Evolutionary conservation across 1,284 basidiomycete genomes (phyloP), one percentile per base, ranked within the genome.

Genomic region (Cutaneotrichosporon sp.): DNA sequence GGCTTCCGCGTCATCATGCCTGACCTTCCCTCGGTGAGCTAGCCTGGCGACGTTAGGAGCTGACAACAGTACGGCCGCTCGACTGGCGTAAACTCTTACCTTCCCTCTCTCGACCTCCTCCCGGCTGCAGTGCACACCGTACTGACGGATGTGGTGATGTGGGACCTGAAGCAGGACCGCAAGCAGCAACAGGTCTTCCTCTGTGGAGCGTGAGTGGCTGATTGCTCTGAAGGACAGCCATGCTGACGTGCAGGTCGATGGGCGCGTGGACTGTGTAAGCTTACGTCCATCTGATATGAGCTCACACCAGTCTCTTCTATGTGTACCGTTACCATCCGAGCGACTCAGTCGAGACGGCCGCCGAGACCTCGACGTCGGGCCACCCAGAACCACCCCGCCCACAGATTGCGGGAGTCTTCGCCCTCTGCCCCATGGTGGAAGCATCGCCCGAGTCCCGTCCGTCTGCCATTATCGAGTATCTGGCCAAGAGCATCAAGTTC

Each of bases 1-100:
- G 84, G 83, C 0, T 84, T 84, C 70, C 74, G 84, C 30, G 75
- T 84, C 34, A 81, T 85, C 64, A 73, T 81, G 7, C 80, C 83
- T 21, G 84, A 85, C 68, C 70, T 85, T 42, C 83, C 84, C 2
- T 80, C 78, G 13, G 83, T 83, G 60, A 38, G 47, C 31, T 32
- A 5, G 31, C 14, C n/a, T 4, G 34, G 32, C 65, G 21, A 11
- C 18, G 5, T 16, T 5, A n/a, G n/a, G n/a, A 50, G 63, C 59
- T 67, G 61, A 65, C 58, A 32, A 30, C 61, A 80, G 79, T 81
- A 81, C 55, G 80, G 81, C 14, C 76, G 79, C 26, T 81, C 80
- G 5, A 78, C 79, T 58, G 77, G 82, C 2, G 65, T 84, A 31
- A 82, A 84, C 70, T 81, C 80, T 1, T 82, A 83, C 62, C 60